Percentiles rank a stretch among this genome's conserved stretches.
phyloP scores from a whole-genome alignment of 148 eudicot species.

The Euryodendron excelsum region DNA sequence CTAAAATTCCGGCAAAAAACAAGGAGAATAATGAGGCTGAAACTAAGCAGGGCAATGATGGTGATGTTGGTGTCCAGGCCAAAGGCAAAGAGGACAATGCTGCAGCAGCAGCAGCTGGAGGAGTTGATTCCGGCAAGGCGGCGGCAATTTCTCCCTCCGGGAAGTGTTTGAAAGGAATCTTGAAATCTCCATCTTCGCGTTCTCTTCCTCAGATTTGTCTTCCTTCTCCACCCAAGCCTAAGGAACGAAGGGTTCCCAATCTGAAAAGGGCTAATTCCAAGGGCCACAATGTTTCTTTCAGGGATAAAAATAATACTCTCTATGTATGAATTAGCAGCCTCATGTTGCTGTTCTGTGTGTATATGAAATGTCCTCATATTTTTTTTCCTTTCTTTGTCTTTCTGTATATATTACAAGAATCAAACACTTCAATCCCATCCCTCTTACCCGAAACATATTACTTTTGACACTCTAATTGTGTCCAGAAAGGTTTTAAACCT shows the following conservation, averaged over 20 bases:
- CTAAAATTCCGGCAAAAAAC: conserved; percentile 12
- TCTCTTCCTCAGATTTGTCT: background rate
- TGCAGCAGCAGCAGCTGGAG: too few species aligned
- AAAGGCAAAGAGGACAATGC: background rate
- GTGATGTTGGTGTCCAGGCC: background rate
- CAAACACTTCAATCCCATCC: too few species aligned
- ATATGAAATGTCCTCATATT: too few species aligned
- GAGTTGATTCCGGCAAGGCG: too few species aligned
- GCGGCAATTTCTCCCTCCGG: conserved; percentile 7
- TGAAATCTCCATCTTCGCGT: conserved; percentile 32
- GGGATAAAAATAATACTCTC: too few species aligned
- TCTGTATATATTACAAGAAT: too few species aligned
- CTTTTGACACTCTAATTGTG: too few species aligned
- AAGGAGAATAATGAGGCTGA: background rate
- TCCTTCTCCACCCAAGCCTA: conserved; percentile 18
- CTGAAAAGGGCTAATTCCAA: conserved; percentile 18
- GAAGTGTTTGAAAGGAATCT: conserved; percentile 39
- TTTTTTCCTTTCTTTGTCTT: too few species aligned
- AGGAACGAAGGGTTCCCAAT: background rate
- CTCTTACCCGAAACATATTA: too few species aligned
- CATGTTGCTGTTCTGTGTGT: too few species aligned
- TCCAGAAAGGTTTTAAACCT: too few species aligned
- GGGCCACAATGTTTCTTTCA: background rate
- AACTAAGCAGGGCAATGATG: background rate
- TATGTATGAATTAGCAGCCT: too few species aligned